Conservation (phyloP, 2,329 filamentous ascomycete genomes). For the Paraphoma sp. region DNA sequence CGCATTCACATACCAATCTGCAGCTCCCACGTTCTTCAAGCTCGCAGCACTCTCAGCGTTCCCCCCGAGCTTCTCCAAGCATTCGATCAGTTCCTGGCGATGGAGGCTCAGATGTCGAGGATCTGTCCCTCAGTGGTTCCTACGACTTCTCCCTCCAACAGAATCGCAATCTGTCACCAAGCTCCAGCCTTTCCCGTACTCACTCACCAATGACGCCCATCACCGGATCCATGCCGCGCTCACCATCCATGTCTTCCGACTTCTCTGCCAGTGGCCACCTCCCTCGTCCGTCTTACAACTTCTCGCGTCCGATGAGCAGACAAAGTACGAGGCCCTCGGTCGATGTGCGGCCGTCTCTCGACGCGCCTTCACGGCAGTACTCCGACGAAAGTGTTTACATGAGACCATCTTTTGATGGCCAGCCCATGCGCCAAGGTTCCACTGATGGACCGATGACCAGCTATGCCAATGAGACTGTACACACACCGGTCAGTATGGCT, state of each 20-base stretch:
- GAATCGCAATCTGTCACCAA: constrained; percentile 78
- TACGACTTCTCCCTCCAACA: constrained; percentile 65
- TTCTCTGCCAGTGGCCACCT: constrained; percentile 69
- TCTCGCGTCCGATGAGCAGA: constrained; percentile 86
- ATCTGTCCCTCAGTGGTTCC: constrained; percentile 62
- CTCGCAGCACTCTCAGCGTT: constrained; percentile 36
- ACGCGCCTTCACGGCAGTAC: constrained; percentile 42
- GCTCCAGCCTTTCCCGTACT: constrained; percentile 67
- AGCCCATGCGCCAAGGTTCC: constrained; percentile 49
- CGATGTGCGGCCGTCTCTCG: constrained; percentile 46
- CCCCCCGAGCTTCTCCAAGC: constrained; percentile 50
- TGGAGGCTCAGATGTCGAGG: constrained; percentile 75
- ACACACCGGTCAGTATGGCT: constrained; percentile 75
- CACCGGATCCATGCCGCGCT: constrained; percentile 69
- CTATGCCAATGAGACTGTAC: constrained; percentile 68
- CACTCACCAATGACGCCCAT: constrained; percentile 70
- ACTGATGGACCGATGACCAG: constrained; percentile 62
- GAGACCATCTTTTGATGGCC: constrained; percentile 49
- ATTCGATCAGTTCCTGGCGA: constrained; percentile 54
- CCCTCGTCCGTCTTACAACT: constrained; percentile 84
- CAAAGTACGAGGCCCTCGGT: constrained; percentile 62
- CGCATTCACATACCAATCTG: constrained; percentile 39
- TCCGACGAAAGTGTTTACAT: constrained; percentile 45
- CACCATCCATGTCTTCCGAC: constrained; percentile 85
- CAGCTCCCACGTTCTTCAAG: constrained; percentile 51